These are phyloP conservation scores for Tylopilus sp. DNA, from an alignment of 768 basidiomycete genomes.

Conservation along the genomic window DNA sequence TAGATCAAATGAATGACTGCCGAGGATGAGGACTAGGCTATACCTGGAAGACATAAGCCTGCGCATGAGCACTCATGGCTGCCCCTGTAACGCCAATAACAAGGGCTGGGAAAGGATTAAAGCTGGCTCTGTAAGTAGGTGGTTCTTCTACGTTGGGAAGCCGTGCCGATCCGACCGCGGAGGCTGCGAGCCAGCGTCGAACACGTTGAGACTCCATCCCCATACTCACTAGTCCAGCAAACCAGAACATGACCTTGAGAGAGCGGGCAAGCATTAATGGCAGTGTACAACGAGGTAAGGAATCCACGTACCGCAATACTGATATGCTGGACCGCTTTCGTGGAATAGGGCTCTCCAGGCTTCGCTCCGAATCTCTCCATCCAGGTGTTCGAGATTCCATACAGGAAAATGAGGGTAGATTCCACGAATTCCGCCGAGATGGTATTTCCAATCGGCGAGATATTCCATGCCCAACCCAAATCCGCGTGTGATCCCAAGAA, in stretches of 20 bases:
- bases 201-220: constrained; percentile 77
- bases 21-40: not conserved
- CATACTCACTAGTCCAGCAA: constrained; percentile 87
- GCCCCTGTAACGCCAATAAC: constrained; percentile 92
- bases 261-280: not conserved
- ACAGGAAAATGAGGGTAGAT: constrained; percentile 77
- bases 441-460: constrained; percentile 45
- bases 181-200: constrained; percentile 68
- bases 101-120: constrained; percentile 91
- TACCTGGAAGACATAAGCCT: constrained; percentile 87
- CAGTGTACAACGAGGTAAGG: not conserved
- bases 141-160: constrained; percentile 53
- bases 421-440: constrained; percentile 76
- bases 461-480: constrained; percentile 95
- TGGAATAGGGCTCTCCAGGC: constrained; percentile 79
- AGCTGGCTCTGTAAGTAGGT: constrained; percentile 68
- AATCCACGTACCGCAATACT: constrained; percentile 69
- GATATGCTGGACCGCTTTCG: constrained; percentile 93
- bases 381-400: constrained; percentile 92
- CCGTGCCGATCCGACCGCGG: constrained; percentile 33
- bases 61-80: constrained; percentile 91
- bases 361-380: constrained; percentile 92
- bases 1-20: constrained; percentile 1
- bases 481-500: constrained; percentile 87
- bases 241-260: constrained; percentile 85